Conservation (phyloP, 2,329 filamentous ascomycete species). For the Ophiostoma sp. region DNA sequence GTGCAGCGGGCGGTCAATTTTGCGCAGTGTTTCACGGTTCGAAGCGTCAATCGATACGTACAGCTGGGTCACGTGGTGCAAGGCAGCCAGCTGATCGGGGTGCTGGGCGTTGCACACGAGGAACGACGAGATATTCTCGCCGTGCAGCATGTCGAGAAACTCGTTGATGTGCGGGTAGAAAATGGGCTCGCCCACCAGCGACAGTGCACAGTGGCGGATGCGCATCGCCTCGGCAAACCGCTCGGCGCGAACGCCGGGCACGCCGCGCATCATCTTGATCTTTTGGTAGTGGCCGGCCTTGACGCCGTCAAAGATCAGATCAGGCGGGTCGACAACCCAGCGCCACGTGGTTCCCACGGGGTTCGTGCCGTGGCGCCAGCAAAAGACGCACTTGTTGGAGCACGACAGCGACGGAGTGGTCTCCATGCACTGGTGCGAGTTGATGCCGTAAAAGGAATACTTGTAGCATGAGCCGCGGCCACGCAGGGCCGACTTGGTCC, state of each 20-base stretch:
- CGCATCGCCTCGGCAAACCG: slow-evolving; percentile 88
- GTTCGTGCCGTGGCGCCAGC: slow-evolving; percentile 97
- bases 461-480: slow-evolving; percentile 97
- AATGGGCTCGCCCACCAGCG: slow-evolving; percentile 92
- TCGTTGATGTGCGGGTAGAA: slow-evolving; percentile 98
- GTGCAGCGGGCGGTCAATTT: slow-evolving; percentile 87
- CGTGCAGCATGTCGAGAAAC: slow-evolving; percentile 76
- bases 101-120: slow-evolving; percentile 97
- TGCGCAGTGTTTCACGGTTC: slow-evolving; percentile 78
- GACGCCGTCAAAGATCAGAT: slow-evolving; percentile 83
- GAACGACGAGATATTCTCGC: slow-evolving; percentile 84
- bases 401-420: slow-evolving; percentile 92
- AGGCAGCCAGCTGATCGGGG: slow-evolving; percentile 76
- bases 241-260: slow-evolving; percentile 87
- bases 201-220: slow-evolving; percentile 88
- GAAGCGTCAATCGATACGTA: slow-evolving; percentile 96
- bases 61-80: slow-evolving; percentile 85
- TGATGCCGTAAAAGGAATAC: slow-evolving; percentile 93
- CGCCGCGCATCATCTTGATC: slow-evolving; percentile 93
- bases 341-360: slow-evolving; percentile 95
- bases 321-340: slow-evolving; percentile 88
- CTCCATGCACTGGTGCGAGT: slow-evolving; percentile 97
- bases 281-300: slow-evolving; percentile 93
- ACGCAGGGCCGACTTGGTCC: slow-evolving; percentile 94
- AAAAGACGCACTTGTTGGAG: slow-evolving; percentile 98